phyloP scores from a whole-genome alignment of 305 asterid species.

The Fraxinus ornus region DNA sequence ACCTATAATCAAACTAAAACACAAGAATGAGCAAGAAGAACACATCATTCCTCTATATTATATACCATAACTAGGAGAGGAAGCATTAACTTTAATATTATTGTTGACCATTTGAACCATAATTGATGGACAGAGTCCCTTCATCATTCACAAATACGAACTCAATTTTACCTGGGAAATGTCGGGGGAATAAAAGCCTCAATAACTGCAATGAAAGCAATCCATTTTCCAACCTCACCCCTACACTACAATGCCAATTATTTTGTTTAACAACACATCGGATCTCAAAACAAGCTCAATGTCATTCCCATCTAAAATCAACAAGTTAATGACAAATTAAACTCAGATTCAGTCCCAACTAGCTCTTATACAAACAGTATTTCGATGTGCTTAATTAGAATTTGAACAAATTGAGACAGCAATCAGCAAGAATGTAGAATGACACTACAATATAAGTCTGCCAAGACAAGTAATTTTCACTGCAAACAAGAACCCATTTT shows the following conservation, averaged over 20 bases:
- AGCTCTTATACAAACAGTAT: no score
- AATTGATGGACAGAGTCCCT: neutral
- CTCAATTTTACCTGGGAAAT: slow-evolving; percentile 69
- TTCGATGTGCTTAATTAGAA: no score
- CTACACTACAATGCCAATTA: slow-evolving; percentile 32
- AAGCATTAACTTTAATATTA: neutral
- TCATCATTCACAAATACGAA: neutral
- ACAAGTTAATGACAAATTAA: no score
- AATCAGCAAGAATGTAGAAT: no score
- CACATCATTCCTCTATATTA: neutral
- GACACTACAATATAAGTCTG: no score
- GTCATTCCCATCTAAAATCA: no score
- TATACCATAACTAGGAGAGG: neutral
- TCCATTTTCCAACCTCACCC: slow-evolving; percentile 92
- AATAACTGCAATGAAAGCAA: slow-evolving; percentile 78
- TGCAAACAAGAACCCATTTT: no score
- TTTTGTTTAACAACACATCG: neutral
- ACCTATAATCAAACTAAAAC: neutral
- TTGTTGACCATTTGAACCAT: neutral
- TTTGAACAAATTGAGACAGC: no score
- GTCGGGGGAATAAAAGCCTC: slow-evolving; percentile 89
- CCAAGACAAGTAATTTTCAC: no score
- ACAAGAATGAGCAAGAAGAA: neutral
- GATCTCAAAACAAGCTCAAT: no score
- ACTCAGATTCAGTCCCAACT: no score